Evolutionary conservation across 2,329 filamentous ascomycete species (phyloP).

Genomic region (Ustulina deusta): DNA sequence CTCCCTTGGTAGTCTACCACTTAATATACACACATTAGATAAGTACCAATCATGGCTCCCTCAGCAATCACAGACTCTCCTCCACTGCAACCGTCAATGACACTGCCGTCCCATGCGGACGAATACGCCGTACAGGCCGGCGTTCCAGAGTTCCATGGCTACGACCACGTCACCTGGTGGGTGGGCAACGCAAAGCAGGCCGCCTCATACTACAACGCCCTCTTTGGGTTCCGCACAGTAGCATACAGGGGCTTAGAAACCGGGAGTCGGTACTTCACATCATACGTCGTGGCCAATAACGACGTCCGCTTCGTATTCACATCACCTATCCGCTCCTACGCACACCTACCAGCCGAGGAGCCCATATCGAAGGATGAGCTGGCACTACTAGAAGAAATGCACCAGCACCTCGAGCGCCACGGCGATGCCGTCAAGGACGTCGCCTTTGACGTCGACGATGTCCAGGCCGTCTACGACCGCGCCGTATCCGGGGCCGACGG

Average conservation of each 20-base stretch:
- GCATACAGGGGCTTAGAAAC: slow-evolving; percentile 93
- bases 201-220: slow-evolving; percentile 85
- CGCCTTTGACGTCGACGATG: slow-evolving; percentile 92
- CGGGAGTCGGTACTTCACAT: slow-evolving; percentile 82
- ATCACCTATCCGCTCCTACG: slow-evolving; percentile 77
- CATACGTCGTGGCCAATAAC: slow-evolving; percentile 84
- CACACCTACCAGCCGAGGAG: slow-evolving; percentile 68
- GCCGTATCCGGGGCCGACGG: slow-evolving; percentile 72
- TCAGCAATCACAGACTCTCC: slow-evolving; percentile 67
- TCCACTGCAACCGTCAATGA: slow-evolving; percentile 57
- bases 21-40: slow-evolving; percentile 3
- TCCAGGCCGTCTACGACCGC: slow-evolving; percentile 80
- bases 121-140: slow-evolving; percentile 66
- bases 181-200: slow-evolving; percentile 98
- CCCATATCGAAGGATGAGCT: slow-evolving; percentile 73
- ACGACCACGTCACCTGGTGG: slow-evolving; percentile 95
- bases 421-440: slow-evolving; percentile 97
- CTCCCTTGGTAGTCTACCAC: slow-evolving; percentile 1
- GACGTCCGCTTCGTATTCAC: slow-evolving; percentile 85
- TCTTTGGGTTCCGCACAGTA: slow-evolving; percentile 85
- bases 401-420: slow-evolving; percentile 85
- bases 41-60: slow-evolving; percentile 65
- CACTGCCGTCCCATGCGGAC: slow-evolving; percentile 58
- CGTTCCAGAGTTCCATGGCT: slow-evolving; percentile 77
- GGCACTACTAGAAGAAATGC: slow-evolving; percentile 76